Evolutionary conservation across 176 grass and related monocot genomes (phyloP).

Genomic region (Hsuehochloa calcarea): DNA sequence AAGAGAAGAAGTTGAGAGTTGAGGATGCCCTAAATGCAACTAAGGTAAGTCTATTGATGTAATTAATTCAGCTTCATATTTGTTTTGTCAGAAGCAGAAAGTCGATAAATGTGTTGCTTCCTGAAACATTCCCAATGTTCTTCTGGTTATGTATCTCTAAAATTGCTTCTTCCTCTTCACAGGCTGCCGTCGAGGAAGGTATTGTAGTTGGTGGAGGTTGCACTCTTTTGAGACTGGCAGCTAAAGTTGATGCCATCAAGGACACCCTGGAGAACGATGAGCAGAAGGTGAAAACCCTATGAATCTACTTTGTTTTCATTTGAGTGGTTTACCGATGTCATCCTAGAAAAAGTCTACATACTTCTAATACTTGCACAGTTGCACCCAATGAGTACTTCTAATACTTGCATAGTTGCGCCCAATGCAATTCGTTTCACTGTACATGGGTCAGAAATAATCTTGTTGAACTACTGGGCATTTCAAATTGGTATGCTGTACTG

Average conservation of each 20-base stretch:
- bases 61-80: conserved; percentile 6
- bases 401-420: background rate
- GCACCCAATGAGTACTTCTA: background rate
- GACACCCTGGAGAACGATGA: conserved; percentile 89
- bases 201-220: conserved; percentile 98
- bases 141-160: background rate
- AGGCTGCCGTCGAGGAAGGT: conserved; percentile 99
- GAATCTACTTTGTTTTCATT: background rate
- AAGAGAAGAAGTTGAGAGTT: conserved; percentile 99
- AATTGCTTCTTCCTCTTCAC: background rate
- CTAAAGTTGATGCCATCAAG: conserved; percentile 93
- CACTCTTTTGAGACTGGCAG: conserved; percentile 81
- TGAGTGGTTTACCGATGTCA: background rate
- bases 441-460: background rate
- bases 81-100: background rate
- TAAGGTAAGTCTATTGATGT: conserved; percentile 46
- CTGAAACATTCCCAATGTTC: background rate
- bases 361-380: background rate
- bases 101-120: background rate
- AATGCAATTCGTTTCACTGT: background rate
- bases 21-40: conserved; percentile 99
- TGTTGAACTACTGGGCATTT: background rate
- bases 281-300: conserved; percentile 64
- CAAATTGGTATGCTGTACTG: conserved; percentile 8
- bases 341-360: background rate